Conservation (phyloP, 2,329 filamentous ascomycete genomes). For the Penicillium sumatraense region DNA sequence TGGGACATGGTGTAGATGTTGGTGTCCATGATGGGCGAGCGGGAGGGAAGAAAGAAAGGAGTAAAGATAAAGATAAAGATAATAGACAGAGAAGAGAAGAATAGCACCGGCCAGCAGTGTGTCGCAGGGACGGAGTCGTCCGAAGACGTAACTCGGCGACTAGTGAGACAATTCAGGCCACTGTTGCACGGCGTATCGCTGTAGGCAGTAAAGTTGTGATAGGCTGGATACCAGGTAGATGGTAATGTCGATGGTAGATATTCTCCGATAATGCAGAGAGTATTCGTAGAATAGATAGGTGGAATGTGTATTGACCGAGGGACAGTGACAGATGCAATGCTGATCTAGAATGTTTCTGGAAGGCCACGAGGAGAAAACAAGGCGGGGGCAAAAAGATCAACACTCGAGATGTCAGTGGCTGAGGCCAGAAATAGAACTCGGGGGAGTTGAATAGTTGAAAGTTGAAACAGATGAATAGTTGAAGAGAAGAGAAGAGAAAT, state of each 20-base stretch:
- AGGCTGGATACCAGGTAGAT: not conserved
- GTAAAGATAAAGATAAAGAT: not conserved
- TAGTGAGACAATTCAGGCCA: conserved; percentile 26
- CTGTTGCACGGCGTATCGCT: conserved; percentile 18
- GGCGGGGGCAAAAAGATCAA: conserved; percentile 15
- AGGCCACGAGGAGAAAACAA: conserved; percentile 13
- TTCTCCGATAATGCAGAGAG: not conserved
- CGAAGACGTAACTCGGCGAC: conserved; percentile 26
- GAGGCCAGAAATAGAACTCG: not conserved
- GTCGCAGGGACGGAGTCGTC: conserved; percentile 26
- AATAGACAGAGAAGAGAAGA: not conserved
- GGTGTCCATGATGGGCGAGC: conserved; percentile 22
- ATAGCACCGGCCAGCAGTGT: conserved; percentile 38
- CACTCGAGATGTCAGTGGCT: not conserved
- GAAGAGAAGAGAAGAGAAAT: conserved; percentile 4
- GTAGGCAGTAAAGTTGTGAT: not conserved
- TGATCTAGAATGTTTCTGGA: conserved; percentile 21
- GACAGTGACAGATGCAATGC: not conserved
- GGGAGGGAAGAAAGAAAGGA: conserved; percentile 21
- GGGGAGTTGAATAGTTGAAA: conserved; percentile 2
- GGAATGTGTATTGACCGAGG: not conserved
- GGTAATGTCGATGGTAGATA: too few species aligned
- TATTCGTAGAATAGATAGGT: not conserved
- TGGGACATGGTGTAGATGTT: conserved; percentile 32
- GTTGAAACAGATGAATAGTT: not conserved